Evolutionary conservation across 306 rosid genomes (phyloP).

Genomic region (Quercus variabilis): DNA sequence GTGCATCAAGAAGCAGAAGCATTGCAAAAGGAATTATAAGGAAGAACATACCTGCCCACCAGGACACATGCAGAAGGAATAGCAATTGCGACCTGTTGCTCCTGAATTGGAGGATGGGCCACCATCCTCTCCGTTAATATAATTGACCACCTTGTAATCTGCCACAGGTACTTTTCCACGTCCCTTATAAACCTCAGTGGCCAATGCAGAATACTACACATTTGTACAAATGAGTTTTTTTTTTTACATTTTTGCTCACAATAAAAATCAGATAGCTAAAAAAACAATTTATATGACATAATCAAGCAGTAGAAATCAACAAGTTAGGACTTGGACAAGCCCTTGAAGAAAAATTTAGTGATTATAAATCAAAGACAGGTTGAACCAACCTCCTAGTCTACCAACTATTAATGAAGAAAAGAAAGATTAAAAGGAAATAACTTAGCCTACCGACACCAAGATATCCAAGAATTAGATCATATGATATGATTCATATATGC

Average conservation of each 20-base stretch:
- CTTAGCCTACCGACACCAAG: not conserved
- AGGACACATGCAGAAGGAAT: conserved; percentile 99
- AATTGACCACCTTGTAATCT: conserved; percentile 83
- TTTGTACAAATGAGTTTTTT: conserved; percentile 14
- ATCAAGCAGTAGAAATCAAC: not conserved
- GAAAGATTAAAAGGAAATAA: not conserved
- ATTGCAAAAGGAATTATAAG: conserved; percentile 16
- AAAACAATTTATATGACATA: conserved; percentile 8
- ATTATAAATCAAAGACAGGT: not conserved
- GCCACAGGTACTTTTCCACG: conserved; percentile 97
- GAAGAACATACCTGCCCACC: conserved; percentile 86
- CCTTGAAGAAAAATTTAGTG: not conserved
- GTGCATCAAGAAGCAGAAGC: conserved; percentile 5
- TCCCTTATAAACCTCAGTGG: conserved; percentile 74
- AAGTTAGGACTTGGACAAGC: not conserved
- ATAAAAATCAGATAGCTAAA: conserved; percentile 11
- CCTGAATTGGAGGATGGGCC: conserved; percentile 31
- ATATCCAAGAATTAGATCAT: not conserved
- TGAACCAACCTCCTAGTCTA: not conserved
- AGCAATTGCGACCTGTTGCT: conserved; percentile 63
- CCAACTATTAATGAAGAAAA: not conserved
- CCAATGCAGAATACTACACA: conserved; percentile 80
- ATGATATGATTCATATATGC: not conserved
- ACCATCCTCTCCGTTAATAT: conserved; percentile 36
- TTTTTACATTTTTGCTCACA: conserved; percentile 14